Evolutionary conservation across 2,329 filamentous ascomycete species (phyloP).

Genomic region (Fusarium neocosmosporiellum): DNA sequence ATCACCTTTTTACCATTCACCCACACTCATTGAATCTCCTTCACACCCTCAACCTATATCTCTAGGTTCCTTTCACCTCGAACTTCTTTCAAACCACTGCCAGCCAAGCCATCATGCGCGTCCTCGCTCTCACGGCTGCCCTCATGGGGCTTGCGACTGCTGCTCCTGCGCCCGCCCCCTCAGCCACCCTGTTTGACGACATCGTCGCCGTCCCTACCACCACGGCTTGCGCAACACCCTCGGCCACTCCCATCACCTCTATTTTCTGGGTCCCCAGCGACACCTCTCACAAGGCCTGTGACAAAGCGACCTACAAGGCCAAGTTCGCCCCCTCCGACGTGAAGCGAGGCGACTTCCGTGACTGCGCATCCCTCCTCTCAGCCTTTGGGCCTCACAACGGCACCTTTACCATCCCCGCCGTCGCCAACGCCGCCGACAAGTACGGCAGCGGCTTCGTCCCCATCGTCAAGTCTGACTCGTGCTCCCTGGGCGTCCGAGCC

Average conservation of each 20-base stretch:
- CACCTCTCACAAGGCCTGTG: conserved; percentile 42
- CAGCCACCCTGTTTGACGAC: conserved; percentile 2
- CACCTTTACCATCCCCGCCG: conserved; percentile 42
- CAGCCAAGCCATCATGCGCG: conserved; percentile 20
- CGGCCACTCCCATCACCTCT: conserved; percentile 14
- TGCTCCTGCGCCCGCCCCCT: conserved; percentile 20
- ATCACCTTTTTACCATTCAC: conserved; percentile 22
- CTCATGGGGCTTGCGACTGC: conserved; percentile 27
- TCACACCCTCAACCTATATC: not conserved
- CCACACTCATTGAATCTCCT: conserved; percentile 22
- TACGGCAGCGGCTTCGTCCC: conserved; percentile 33
- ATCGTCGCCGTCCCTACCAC: conserved; percentile 36
- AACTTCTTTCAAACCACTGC: not conserved
- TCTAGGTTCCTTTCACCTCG: not conserved
- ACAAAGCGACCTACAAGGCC: conserved; percentile 37
- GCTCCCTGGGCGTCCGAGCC: conserved; percentile 43
- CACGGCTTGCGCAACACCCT: not conserved
- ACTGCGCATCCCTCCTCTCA: conserved; percentile 48
- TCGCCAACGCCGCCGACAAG: conserved; percentile 17
- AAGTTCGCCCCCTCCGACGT: conserved; percentile 23
- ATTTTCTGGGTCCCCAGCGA: conserved; percentile 42
- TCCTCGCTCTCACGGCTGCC: conserved; percentile 12
- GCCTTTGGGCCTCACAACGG: conserved; percentile 45
- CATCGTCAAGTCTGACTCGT: conserved; percentile 41
- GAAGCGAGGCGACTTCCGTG: conserved; percentile 44